Base-by-base conservation (phyloP, 805 yeast genomes). In the Schwanniomyces vanrijiae region DNA sequence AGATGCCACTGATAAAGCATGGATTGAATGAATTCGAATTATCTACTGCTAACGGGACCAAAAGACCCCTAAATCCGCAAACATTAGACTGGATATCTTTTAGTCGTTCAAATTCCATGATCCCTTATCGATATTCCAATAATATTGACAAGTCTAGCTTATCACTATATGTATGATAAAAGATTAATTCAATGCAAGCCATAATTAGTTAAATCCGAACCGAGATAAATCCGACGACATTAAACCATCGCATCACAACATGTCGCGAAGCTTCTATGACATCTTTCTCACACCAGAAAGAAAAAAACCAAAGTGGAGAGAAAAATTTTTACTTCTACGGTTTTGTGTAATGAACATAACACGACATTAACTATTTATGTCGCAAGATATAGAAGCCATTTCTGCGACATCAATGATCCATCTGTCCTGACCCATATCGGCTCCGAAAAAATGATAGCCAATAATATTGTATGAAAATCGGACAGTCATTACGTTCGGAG, bases 1-100 rank as follows among this genome's bases (percentile, higher is more conserved):
- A 38, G 11, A 53, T 3, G 34, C 47, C 49, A 3, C 60, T 45
- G 13, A 68, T 19, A 42, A 68, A 67, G 47, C 71, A 66, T 6
- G 73, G 73, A 39, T 66, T 66, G 52, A 68, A 66, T 0, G 73
- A 67, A 46, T 68, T 68, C 14, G 35, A 31, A 9, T 31, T 31
- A 31, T 31, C 35, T 4, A 31, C 19, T 7, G 35, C 35, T 16
- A 52, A 45, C 3, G 64, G 59, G 2, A 56, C 60, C 43, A 66
- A 55, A 8, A 64, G 64, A 13, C 50, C 35, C 5, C 19, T 31
- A 8, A 14, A 31, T 18, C 35, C 35, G 7, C 35, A 31, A 16
- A 6, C 20, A 31, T 6, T 16, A 14, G 2, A 14, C 18, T 31
- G 18, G 7, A 16, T 14, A 20, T 31, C 20, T 16, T 31, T 8